Evolutionary conservation across 495 filamentous ascomycete genomes (phyloP).

Genomic region (Trichoderma reesei): DNA sequence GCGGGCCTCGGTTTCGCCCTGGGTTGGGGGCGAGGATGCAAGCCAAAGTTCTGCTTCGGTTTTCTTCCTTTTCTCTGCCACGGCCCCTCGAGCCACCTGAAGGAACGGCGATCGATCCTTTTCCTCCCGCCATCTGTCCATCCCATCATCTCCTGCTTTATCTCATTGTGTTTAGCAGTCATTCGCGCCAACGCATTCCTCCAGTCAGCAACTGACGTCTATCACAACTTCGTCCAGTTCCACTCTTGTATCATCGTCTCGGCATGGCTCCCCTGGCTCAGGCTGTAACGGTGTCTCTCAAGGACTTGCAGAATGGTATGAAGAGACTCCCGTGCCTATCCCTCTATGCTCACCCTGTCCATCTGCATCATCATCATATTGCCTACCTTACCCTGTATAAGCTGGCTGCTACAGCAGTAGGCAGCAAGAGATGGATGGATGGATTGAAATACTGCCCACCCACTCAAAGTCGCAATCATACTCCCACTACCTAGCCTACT

Average conservation of each 20-base stretch:
- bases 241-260: neutral
- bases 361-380: neutral
- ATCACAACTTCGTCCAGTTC: neutral
- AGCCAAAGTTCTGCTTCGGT: too few relatives aligned
- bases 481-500: too few relatives aligned
- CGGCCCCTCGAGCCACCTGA: neutral
- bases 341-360: neutral
- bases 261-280: slow-evolving; percentile 35
- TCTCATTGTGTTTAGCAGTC: neutral
- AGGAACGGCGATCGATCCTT: neutral
- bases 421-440: neutral
- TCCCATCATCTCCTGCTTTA: neutral
- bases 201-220: slow-evolving; percentile 1
- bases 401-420: slow-evolving; percentile 6
- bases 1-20: too few relatives aligned
- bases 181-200: neutral
- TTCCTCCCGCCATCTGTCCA: neutral
- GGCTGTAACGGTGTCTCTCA: slow-evolving; percentile 42
- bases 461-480: neutral
- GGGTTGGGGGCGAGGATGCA: neutral
- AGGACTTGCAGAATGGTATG: slow-evolving; percentile 43
- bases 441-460: neutral
- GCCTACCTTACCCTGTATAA: neutral
- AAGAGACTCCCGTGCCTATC: neutral
- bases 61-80: neutral